Evolutionary conservation across 2,329 filamentous ascomycete species (phyloP).

Genomic region (Xylariales sp.): DNA sequence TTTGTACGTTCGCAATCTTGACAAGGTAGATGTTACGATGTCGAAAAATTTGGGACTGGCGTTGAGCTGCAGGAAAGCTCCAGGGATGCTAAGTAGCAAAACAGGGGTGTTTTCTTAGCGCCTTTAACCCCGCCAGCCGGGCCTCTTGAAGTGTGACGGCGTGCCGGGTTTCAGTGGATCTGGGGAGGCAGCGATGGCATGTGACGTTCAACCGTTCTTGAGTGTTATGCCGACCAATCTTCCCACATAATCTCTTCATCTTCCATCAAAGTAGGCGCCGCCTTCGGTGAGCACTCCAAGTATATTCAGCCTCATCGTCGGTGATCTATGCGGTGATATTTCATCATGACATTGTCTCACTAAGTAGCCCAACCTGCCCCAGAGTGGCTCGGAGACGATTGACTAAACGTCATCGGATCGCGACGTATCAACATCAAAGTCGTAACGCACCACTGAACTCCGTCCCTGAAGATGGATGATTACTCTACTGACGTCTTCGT

Average conservation of each 20-base stretch:
- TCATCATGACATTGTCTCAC: too few relatives aligned
- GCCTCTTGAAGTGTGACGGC: slow-evolving; percentile 1
- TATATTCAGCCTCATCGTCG: too few relatives aligned
- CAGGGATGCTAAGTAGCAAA: not conserved
- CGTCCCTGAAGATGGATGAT: slow-evolving; percentile 26
- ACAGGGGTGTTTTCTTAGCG: slow-evolving; percentile 1
- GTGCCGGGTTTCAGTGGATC: slow-evolving; percentile 4
- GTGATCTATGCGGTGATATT: too few relatives aligned
- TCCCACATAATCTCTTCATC: not conserved
- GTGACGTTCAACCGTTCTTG: not conserved
- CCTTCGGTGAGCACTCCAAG: too few relatives aligned
- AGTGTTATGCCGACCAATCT: not conserved
- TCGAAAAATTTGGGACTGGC: not conserved
- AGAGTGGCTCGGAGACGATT: too few relatives aligned
- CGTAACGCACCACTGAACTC: too few relatives aligned
- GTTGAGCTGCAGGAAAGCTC: not conserved
- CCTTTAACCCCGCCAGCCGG: not conserved
- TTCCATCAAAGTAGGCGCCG: not conserved
- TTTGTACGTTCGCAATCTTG: not conserved
- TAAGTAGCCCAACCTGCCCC: too few relatives aligned
- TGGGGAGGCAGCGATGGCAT: not conserved
- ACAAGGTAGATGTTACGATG: not conserved
- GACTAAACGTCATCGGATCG: too few relatives aligned
- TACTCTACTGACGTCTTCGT: slow-evolving; percentile 21
- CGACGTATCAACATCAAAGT: too few relatives aligned